These are phyloP conservation scores for Coelastrella sp. DNA, from an alignment of 139 green algal genomes.

Conservation along the genomic window DNA sequence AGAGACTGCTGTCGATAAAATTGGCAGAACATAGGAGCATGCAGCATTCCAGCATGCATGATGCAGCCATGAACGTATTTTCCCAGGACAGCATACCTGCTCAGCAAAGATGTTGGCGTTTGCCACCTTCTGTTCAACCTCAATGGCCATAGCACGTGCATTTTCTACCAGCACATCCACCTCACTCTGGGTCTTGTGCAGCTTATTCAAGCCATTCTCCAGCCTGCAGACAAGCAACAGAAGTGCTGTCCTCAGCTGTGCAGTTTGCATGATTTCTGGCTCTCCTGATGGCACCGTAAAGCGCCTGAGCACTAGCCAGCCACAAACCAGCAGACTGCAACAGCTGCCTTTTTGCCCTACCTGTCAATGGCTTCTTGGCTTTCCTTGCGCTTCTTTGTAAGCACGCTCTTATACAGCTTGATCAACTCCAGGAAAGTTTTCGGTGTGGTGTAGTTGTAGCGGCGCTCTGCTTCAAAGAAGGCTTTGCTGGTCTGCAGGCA, in stretches of 20 bases:
- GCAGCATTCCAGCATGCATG: too few species aligned
- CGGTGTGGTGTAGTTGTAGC: slow-evolving; percentile 91
- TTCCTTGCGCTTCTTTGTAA: slow-evolving; percentile 72
- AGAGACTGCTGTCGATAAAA: too few species aligned
- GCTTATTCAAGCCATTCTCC: slow-evolving; percentile 88
- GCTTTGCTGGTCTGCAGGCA: slow-evolving; percentile 59
- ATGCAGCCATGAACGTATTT: too few species aligned
- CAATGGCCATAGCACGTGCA: slow-evolving; percentile 86
- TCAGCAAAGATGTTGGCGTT: slow-evolving; percentile 88
- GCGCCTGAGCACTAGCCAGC: neutral
- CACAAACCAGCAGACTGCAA: neutral
- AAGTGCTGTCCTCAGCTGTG: neutral
- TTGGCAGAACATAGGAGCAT: too few species aligned
- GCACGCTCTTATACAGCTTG: slow-evolving; percentile 92
- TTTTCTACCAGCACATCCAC: slow-evolving; percentile 92
- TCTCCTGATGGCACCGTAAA: neutral
- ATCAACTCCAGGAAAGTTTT: slow-evolving; percentile 95
- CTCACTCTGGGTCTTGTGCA: slow-evolving; percentile 84
- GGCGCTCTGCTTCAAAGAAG: slow-evolving; percentile 80
- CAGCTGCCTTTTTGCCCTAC: neutral
- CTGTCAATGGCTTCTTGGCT: slow-evolving; percentile 71
- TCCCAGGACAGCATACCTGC: slow-evolving; percentile 80
- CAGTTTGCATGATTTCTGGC: too few species aligned
- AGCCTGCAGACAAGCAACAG: slow-evolving; percentile 57
- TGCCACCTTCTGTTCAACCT: slow-evolving; percentile 91